Conservation (phyloP, 139 green algal species). For the Chlamydomonas sp. region DNA sequence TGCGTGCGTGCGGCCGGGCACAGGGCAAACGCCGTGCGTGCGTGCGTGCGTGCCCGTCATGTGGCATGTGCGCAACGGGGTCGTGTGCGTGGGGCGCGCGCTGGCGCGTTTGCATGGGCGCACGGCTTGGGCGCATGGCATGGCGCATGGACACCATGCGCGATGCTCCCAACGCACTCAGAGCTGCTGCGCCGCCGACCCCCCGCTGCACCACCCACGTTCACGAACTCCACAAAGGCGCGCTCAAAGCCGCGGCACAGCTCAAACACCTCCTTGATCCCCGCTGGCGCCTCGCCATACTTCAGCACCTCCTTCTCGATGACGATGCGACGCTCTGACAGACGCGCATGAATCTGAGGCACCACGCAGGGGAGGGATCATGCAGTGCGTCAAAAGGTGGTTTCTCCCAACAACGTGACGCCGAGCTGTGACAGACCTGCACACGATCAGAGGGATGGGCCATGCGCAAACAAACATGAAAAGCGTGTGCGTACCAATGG, state of each 20-base stretch:
- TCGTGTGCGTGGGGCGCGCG: too few species aligned
- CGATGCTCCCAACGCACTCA: neutral
- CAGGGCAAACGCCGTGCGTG: too few species aligned
- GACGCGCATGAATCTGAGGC: slow-evolving; percentile 30
- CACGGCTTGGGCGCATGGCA: neutral
- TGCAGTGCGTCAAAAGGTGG: neutral
- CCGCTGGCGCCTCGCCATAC: slow-evolving; percentile 60
- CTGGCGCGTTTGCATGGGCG: too few species aligned
- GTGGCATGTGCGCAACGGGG: too few species aligned
- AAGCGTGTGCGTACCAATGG: too few species aligned
- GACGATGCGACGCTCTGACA: slow-evolving; percentile 49
- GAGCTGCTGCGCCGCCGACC: too few species aligned
- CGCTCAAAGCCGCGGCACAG: slow-evolving; percentile 83
- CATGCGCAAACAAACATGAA: too few species aligned
- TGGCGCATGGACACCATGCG: neutral
- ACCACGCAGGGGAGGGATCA: neutral
- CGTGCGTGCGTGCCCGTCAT: too few species aligned
- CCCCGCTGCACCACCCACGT: slow-evolving; percentile 54
- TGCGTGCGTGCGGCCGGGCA: too few species aligned
- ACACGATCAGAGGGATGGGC: too few species aligned
- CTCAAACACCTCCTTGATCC: slow-evolving; percentile 73
- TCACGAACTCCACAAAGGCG: slow-evolving; percentile 64
- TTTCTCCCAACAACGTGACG: too few species aligned
- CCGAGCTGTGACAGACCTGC: too few species aligned
- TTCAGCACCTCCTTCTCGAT: slow-evolving; percentile 70